A percentile compares a stretch with the other conserved stretches of the same genome.
phyloP scores from a whole-genome alignment of 805 yeast genomes.

The Sugiyamaella chiloensis region DNA sequence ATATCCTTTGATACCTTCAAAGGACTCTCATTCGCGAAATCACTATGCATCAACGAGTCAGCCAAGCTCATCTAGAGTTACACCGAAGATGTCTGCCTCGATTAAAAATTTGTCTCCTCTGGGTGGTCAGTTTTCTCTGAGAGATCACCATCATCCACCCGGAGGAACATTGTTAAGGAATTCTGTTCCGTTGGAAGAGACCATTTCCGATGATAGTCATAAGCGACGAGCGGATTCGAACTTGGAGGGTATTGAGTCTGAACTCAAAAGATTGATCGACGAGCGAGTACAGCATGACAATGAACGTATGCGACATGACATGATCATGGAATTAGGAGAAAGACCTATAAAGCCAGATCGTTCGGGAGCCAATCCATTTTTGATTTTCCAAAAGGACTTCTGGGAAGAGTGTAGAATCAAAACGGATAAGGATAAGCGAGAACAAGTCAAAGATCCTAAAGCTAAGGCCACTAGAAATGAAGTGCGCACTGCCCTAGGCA shows the following conservation, averaged over 20 bases:
- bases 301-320: conserved; percentile 34
- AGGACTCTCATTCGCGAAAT: conserved; percentile 6
- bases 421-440: conserved; percentile 34
- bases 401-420: conserved; percentile 40
- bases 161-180: not conserved
- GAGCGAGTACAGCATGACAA: conserved; percentile 31
- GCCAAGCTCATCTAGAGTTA: conserved; percentile 12
- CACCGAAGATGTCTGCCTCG: conserved; percentile 10
- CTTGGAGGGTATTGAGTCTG: conserved; percentile 21
- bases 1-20: conserved; percentile 32
- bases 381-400: conserved; percentile 40
- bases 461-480: conserved; percentile 38
- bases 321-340: conserved; percentile 37
- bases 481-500: conserved; percentile 39
- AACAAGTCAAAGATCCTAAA: conserved; percentile 30
- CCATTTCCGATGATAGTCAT: not conserved
- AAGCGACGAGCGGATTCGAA: conserved; percentile 1
- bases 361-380: conserved; percentile 39
- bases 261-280: conserved; percentile 29
- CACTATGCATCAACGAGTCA: conserved; percentile 17
- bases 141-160: not conserved
- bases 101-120: conserved; percentile 11
- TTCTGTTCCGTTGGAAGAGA: conserved; percentile 1
- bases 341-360: conserved; percentile 39
- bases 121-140: conserved; percentile 1